Evolutionary conservation across 352 stramenopile genomes (phyloP), one percentile per base, ranked within the genome.

Genomic region (Pythium sukuiense): DNA sequence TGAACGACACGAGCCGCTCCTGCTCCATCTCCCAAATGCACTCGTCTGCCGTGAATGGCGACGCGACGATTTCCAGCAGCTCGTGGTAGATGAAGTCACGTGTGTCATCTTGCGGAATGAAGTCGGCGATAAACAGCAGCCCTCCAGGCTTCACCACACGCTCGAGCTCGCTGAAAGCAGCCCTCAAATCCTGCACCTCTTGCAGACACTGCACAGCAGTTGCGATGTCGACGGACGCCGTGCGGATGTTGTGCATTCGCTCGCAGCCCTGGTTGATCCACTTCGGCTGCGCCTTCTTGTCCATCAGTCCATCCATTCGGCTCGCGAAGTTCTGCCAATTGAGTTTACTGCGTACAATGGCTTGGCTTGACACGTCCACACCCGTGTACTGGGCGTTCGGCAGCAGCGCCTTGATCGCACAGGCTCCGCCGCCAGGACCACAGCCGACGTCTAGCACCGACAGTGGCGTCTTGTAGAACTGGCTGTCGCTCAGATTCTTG

Each of bases 261-360:
- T 92, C 84, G 56, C 80, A 89, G 64, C 72, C 85, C 41, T 89
- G 77, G 56, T 89, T 77, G 61, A 85, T 79, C 61, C 88, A 76
- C n/a, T 67, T 74, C 27, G 87, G 74, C 65, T 79, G 71, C 18
- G 59, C 54, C 56, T 69, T 72, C 13, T 72, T 59, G 29, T 76
- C 59, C 4, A 65, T 16, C 6, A 43, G 26, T 18, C 39, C 24
- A 16, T 29, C n/a, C 41, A 81, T 52, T 13, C 80, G 70, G 59
- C 72, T 67, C 0, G 64, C 74, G 55, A 89, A 89, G 52, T 68
- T 60, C 11, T 79, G 72, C 84, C 84, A 92, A 56, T 77, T 81
- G 63, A 87, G 80, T 37, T 88, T 87, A 56, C 76, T 80, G 50
- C 84, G 77, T 59, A 81, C 76, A 33, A 92, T 76, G 20, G 84